phyloP scores from a whole-genome alignment of 495 filamentous ascomycete species.

The Podospora bellae-mahoneyi region DNA sequence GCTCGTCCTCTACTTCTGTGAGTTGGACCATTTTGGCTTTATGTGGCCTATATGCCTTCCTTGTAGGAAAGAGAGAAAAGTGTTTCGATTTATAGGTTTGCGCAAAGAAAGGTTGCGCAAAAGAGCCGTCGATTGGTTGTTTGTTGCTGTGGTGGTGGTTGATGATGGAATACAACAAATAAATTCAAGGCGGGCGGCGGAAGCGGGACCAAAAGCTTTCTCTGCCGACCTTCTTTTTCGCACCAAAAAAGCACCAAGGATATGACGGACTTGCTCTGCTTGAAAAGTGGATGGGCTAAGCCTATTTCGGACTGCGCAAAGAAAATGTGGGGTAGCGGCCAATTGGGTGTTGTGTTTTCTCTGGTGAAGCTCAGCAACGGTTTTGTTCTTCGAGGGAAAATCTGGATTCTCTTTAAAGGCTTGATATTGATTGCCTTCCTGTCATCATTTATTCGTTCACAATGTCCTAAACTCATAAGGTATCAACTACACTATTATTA shows the following conservation, averaged over 20 bases:
- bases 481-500: neutral
- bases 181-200: neutral
- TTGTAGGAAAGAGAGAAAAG: no score
- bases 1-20: constrained; percentile 91
- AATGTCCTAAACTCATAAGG: neutral
- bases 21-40: constrained; percentile 84
- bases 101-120: neutral
- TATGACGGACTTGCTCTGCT: neutral
- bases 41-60: no score
- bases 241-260: neutral
- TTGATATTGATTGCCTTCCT: neutral
- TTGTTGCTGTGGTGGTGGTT: neutral
- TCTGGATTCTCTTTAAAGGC: neutral
- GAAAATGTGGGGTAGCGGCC: neutral
- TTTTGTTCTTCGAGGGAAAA: neutral
- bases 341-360: neutral
- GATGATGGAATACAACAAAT: neutral
- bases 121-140: neutral
- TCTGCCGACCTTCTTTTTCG: neutral
- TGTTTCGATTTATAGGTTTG: neutral
- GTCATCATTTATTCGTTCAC: no score
- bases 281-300: neutral
- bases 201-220: neutral
- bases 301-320: neutral
- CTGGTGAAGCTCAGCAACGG: neutral